phyloP scores from a whole-genome alignment of 148 eudicot genomes.

The Cornus kousa region DNA sequence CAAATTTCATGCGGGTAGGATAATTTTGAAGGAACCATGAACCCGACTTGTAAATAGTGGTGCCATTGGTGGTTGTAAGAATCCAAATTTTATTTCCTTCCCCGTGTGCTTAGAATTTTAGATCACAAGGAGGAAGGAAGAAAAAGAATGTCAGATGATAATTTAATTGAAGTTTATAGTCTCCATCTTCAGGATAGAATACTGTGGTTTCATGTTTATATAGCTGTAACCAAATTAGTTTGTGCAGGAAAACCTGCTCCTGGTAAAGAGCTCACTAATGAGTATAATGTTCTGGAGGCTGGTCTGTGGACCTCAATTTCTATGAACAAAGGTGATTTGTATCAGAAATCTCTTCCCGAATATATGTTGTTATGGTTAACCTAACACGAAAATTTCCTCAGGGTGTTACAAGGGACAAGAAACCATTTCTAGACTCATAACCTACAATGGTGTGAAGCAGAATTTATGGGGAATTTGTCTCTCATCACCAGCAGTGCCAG shows the following conservation, averaged over 20 bases:
- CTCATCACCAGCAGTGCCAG: constrained; percentile 57
- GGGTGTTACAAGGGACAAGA: constrained; percentile 85
- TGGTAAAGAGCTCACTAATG: constrained; percentile 67
- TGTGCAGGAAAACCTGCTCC: constrained; percentile 73
- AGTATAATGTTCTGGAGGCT: constrained; percentile 76
- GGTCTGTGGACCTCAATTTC: constrained; percentile 69
- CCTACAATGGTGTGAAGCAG: constrained; percentile 75
- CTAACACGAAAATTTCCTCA: constrained; percentile 22
- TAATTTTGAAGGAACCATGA: background rate
- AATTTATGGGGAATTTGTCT: constrained; percentile 59
- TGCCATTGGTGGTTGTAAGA: background rate
- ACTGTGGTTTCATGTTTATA: background rate
- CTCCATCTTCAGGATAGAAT: background rate
- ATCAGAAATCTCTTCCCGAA: background rate
- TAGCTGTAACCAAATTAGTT: constrained; percentile 8
- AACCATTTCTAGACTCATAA: constrained; percentile 66
- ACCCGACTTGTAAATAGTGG: background rate
- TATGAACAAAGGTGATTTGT: constrained; percentile 48
- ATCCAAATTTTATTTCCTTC: background rate
- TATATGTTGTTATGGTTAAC: background rate
- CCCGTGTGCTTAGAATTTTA: background rate
- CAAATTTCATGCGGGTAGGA: background rate
- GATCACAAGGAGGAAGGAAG: background rate
- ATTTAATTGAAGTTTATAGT: background rate
- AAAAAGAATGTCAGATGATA: background rate